phyloP scores from a whole-genome alignment of 2,329 filamentous ascomycete genomes.

The Cytospora piceae region DNA sequence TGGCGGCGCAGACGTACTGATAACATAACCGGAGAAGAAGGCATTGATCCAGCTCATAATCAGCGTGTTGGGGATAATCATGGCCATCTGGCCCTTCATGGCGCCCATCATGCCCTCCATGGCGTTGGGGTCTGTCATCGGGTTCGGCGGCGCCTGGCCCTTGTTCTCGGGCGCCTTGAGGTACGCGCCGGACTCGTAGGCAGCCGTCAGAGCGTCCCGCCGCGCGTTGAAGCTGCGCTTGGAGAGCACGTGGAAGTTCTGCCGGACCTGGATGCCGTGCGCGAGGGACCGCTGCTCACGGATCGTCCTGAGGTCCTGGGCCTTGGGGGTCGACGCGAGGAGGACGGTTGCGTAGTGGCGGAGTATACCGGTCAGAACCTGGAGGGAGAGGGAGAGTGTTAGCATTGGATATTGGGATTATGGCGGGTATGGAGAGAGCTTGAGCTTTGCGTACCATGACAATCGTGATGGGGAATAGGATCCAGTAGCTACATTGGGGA shows the following conservation, averaged over 20 bases:
- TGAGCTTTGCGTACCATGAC: constrained; percentile 74
- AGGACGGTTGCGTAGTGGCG: constrained; percentile 96
- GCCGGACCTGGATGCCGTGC: constrained; percentile 82
- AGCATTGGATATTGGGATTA: not conserved
- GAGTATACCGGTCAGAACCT: constrained; percentile 91
- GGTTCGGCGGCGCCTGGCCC: constrained; percentile 88
- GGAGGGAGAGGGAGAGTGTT: constrained; percentile 19
- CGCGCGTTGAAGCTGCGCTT: constrained; percentile 76
- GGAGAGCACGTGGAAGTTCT: constrained; percentile 80
- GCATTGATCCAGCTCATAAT: constrained; percentile 99
- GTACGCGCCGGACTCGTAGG: constrained; percentile 84
- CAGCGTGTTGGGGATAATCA: constrained; percentile 98
- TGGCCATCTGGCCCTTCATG: constrained; percentile 99
- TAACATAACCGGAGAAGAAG: constrained; percentile 97
- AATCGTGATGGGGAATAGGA: constrained; percentile 92
- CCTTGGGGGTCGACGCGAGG: constrained; percentile 83
- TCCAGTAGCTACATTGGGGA: constrained; percentile 80
- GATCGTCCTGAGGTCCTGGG: constrained; percentile 72
- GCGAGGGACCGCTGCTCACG: constrained; percentile 86
- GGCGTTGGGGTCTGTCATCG: constrained; percentile 89
- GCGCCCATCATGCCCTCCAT: constrained; percentile 99
- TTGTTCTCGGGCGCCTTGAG: constrained; percentile 86
- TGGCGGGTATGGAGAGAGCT: constrained; percentile 12
- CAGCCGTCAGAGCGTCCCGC: constrained; percentile 78
- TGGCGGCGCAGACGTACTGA: constrained; percentile 64